Evolutionary conservation across 345 rosid genomes (phyloP).

Genomic region (Pelargonium nanum): DNA sequence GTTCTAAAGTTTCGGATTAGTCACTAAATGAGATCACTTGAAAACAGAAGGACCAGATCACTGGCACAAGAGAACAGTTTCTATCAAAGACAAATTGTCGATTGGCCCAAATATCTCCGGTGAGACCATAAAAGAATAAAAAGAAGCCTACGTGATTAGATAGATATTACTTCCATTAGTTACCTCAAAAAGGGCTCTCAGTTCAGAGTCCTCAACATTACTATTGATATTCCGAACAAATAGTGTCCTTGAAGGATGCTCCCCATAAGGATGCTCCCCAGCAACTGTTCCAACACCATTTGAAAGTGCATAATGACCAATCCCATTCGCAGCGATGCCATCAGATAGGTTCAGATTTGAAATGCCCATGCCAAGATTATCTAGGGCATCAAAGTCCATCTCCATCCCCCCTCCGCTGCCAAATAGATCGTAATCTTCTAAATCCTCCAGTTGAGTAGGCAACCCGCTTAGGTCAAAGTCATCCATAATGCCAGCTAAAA

Average conservation of each 20-base stretch:
- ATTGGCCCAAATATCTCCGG: not conserved
- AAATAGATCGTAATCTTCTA: conserved; percentile 80
- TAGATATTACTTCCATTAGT: not conserved
- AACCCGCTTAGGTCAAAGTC: conserved; percentile 62
- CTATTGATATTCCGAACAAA: conserved; percentile 94
- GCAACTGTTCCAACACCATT: conserved; percentile 67
- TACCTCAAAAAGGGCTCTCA: conserved; percentile 87
- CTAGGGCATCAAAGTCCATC: conserved; percentile 58
- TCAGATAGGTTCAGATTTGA: conserved; percentile 46
- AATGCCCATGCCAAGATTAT: conserved; percentile 31
- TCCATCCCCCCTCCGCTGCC: conserved; percentile 94
- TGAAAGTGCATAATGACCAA: conserved; percentile 33
- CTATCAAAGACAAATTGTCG: no score
- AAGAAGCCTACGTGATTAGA: not conserved
- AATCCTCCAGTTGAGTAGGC: conserved; percentile 60
- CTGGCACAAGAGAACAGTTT: no score
- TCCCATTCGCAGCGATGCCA: conserved; percentile 38
- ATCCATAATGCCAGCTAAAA: conserved; percentile 73
- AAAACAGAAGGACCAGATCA: no score
- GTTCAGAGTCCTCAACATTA: conserved; percentile 80
- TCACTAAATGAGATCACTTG: no score
- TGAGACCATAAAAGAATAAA: not conserved
- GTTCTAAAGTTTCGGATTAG: no score
- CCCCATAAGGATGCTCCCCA: conserved; percentile 91
- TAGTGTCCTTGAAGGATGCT: conserved; percentile 90